Percentiles rank a stretch among this genome's conserved stretches.
Evolutionary conservation across 202 grass and related monocot species (phyloP).

Genomic region (Musa balbisiana): DNA sequence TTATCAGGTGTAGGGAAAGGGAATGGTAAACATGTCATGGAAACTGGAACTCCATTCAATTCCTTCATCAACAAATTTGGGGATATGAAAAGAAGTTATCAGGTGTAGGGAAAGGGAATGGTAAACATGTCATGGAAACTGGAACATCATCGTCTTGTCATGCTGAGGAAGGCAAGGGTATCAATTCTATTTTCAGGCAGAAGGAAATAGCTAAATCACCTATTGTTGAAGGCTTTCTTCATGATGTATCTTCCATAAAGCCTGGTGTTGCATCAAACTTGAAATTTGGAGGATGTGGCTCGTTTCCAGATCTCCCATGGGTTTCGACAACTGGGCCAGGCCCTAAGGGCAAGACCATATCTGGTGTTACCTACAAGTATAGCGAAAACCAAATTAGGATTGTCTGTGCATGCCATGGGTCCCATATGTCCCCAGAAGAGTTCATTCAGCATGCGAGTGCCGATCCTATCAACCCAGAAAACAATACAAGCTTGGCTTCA

Average conservation of each 20-base stretch:
- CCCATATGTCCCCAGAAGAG: slow-evolving; percentile 69
- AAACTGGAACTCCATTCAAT: slow-evolving; percentile 35
- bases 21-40: slow-evolving; percentile 21
- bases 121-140: slow-evolving; percentile 27
- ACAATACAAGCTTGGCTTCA: slow-evolving; percentile 24
- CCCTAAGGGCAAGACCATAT: slow-evolving; percentile 74
- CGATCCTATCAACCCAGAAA: slow-evolving; percentile 42
- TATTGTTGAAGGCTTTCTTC: slow-evolving; percentile 14
- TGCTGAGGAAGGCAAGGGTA: slow-evolving; percentile 40
- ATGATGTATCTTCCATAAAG: slow-evolving; percentile 49
- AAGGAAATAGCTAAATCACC: slow-evolving; percentile 24
- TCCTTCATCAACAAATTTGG: no score
- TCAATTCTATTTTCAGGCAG: slow-evolving; percentile 2
- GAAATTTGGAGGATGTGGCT: slow-evolving; percentile 83
- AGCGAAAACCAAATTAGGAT: slow-evolving; percentile 65
- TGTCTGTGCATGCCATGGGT: slow-evolving; percentile 88
- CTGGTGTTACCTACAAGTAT: slow-evolving; percentile 86
- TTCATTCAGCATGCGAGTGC: slow-evolving; percentile 68
- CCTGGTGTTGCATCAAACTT: slow-evolving; percentile 65
- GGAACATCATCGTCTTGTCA: slow-evolving; percentile 45
- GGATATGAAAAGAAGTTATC: neutral
- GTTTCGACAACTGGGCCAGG: slow-evolving; percentile 65
- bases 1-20: slow-evolving; percentile 6
- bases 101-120: slow-evolving; percentile 9
- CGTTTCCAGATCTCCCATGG: slow-evolving; percentile 85